A percentile compares a stretch with the other conserved stretches of the same genome.
Conservation (phyloP, 176 grass and related monocot species). For the Saccharum officinarum region DNA sequence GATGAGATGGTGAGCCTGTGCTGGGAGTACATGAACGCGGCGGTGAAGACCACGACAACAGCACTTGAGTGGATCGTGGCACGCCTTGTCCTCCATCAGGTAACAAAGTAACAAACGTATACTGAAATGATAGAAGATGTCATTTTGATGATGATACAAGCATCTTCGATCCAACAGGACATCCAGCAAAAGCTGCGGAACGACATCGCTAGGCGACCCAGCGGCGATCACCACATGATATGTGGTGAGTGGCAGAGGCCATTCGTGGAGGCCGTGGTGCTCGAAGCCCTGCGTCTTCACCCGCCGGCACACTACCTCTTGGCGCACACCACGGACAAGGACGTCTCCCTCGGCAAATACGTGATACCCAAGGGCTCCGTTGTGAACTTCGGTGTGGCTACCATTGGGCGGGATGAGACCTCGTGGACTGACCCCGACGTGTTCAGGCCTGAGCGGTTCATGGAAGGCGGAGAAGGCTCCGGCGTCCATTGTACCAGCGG, state of each 20-base stretch:
- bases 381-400: conserved; percentile 23
- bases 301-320: conserved; percentile 37
- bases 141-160: background rate
- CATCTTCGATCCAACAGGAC: background rate
- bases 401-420: background rate
- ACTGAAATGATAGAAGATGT: background rate
- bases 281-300: conserved; percentile 34
- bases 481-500: background rate
- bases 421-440: background rate
- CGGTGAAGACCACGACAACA: conserved; percentile 28
- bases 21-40: conserved; percentile 50
- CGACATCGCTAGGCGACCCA: background rate
- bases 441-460: conserved; percentile 22
- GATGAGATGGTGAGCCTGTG: conserved; percentile 48
- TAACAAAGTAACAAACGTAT: background rate
- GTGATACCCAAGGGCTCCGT: conserved; percentile 22
- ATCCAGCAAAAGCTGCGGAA: background rate
- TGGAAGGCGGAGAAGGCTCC: conserved; percentile 1
- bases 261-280: conserved; percentile 31
- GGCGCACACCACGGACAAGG: conserved; percentile 26
- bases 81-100: conserved; percentile 34
- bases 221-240: background rate
- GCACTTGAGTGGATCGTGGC: conserved; percentile 42
- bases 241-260: background rate
- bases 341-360: background rate